Evolutionary conservation across 805 yeast genomes (phyloP).

Genomic region (Kodamaea laetipori): DNA sequence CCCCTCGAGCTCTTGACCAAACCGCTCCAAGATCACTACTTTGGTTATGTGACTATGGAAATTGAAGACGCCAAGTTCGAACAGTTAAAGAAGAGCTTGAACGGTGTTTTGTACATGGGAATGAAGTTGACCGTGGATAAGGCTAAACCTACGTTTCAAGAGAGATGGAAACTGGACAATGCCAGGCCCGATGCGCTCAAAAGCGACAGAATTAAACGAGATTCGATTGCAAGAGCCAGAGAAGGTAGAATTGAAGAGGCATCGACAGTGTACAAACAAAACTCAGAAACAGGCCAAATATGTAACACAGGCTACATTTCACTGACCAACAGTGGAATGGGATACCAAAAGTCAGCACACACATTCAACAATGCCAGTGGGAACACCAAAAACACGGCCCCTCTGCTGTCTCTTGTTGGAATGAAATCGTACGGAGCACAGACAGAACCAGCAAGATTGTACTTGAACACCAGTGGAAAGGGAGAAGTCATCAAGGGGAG

Average conservation of each 20-base stretch:
- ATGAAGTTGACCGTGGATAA: conserved; percentile 57
- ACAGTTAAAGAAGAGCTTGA: conserved; percentile 56
- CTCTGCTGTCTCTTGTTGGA: conserved; percentile 33
- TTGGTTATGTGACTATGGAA: conserved; percentile 68
- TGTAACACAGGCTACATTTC: conserved; percentile 13
- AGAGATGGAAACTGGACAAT: conserved; percentile 49
- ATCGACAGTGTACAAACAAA: conserved; percentile 24
- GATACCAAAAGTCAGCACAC: conserved; percentile 38
- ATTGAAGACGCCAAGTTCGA: conserved; percentile 47
- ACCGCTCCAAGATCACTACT: conserved; percentile 54
- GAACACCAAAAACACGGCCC: conserved; percentile 37
- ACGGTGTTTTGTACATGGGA: conserved; percentile 79
- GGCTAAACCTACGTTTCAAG: conserved; percentile 60
- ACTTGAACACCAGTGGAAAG: conserved; percentile 32
- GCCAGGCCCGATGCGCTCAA: conserved; percentile 40
- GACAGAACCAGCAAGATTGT: conserved; percentile 27
- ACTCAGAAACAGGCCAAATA: conserved; percentile 23
- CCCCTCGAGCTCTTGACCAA: conserved; percentile 57
- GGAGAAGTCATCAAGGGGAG: conserved; percentile 59
- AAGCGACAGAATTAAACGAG: conserved; percentile 29
- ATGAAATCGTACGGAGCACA: conserved; percentile 40
- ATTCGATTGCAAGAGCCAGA: conserved; percentile 36
- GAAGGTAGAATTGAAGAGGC: conserved; percentile 48
- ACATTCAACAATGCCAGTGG: conserved; percentile 34
- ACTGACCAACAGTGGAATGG: conserved; percentile 18